Conservation (phyloP, 495 filamentous ascomycete species). For the Aspergillus conjunctus region DNA sequence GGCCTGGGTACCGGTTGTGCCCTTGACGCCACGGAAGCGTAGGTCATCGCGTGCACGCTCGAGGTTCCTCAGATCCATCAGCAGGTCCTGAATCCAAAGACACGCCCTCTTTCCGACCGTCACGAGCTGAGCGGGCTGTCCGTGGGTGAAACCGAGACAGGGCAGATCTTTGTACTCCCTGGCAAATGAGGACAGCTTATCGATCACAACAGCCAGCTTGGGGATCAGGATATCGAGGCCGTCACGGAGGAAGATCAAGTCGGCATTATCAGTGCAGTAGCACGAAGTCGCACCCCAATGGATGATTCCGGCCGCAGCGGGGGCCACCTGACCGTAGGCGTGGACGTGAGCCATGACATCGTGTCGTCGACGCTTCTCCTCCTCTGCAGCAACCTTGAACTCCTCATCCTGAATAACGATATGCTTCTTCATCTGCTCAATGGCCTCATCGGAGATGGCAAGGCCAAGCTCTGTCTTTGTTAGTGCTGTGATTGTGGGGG, state of each 20-base stretch:
- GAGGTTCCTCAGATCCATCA: conserved; percentile 83
- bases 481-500: conserved; percentile 25
- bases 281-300: conserved; percentile 73
- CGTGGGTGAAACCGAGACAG: conserved; percentile 81
- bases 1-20: conserved; percentile 77
- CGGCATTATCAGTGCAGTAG: conserved; percentile 83
- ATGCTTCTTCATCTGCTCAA: conserved; percentile 74
- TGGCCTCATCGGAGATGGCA: conserved; percentile 68
- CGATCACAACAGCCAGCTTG: conserved; percentile 83
- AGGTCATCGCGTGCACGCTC: conserved; percentile 73
- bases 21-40: conserved; percentile 81
- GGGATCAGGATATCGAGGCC: conserved; percentile 76
- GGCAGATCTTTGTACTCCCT: conserved; percentile 68
- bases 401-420: conserved; percentile 74
- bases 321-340: conserved; percentile 70
- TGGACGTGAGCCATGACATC: conserved; percentile 78
- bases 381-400: conserved; percentile 72
- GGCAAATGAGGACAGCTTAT: conserved; percentile 78
- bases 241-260: conserved; percentile 80
- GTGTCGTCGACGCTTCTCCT: conserved; percentile 76
- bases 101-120: conserved; percentile 75
- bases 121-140: conserved; percentile 75
- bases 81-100: conserved; percentile 86
- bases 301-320: conserved; percentile 84
- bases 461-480: conserved; percentile 48